phyloP scores from a whole-genome alignment of 768 basidiomycete species.

The Collybia sordida region DNA sequence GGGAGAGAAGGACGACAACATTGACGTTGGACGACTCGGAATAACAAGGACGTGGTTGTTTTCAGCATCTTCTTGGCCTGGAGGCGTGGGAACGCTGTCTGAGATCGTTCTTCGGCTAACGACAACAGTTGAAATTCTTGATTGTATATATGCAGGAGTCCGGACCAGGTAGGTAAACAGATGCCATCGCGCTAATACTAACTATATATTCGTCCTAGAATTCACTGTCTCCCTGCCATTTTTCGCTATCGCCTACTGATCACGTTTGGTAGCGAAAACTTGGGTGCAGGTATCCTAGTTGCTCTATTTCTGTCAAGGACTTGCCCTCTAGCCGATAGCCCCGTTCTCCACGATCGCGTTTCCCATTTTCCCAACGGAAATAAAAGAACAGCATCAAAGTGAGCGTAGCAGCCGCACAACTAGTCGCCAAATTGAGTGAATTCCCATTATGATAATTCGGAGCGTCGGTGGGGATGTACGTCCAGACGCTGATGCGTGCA shows the following conservation, averaged over 20 bases:
- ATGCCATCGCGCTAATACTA: too few relatives aligned
- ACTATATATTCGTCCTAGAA: not conserved
- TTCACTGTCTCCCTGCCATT: too few relatives aligned
- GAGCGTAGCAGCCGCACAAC: slow-evolving; percentile 28
- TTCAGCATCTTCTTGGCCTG: slow-evolving; percentile 10
- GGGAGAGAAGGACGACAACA: slow-evolving; percentile 4
- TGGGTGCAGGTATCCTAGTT: slow-evolving; percentile 45
- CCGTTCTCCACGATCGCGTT: slow-evolving; percentile 40
- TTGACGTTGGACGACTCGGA: slow-evolving; percentile 1
- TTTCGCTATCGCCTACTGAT: not conserved
- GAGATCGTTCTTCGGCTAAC: too few relatives aligned
- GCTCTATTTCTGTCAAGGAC: slow-evolving; percentile 31
- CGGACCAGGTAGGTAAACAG: too few relatives aligned
- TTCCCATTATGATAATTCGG: slow-evolving; percentile 48
- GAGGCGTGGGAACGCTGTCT: not conserved
- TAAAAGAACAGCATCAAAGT: slow-evolving; percentile 30
- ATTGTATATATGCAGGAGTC: too few relatives aligned
- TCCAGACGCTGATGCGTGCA: slow-evolving; percentile 36
- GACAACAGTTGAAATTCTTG: too few relatives aligned
- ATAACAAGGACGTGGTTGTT: slow-evolving; percentile 6
- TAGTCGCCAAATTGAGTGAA: slow-evolving; percentile 41
- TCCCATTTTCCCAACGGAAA: slow-evolving; percentile 40
- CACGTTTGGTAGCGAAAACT: slow-evolving; percentile 38
- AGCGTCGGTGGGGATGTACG: slow-evolving; percentile 44
- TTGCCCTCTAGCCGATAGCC: slow-evolving; percentile 40